Evolutionary conservation across 2,329 filamentous ascomycete genomes (phyloP), one percentile per base, ranked within the genome.

Genomic region (Calonectria ilicicola): DNA sequence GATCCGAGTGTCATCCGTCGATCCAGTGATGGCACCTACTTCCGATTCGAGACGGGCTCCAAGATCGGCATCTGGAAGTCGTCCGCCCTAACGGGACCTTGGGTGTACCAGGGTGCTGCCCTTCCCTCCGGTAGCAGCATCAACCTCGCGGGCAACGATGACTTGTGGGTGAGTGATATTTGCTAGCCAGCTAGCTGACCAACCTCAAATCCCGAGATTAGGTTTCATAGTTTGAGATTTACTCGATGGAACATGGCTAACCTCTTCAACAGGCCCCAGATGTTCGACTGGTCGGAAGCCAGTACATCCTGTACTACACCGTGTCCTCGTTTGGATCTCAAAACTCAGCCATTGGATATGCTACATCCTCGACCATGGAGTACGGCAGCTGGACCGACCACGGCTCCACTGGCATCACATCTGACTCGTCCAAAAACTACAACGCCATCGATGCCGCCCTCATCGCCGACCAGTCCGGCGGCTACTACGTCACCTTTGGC

Each of bases 231-330:
- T 19, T n/a, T 44, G 42, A 9, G 42, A n/a, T n/a, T 32, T 32
- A 3, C 8, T 44, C 42, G 19, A 44, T 44, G n/a, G 17, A 19
- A 49, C 19, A 17, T 29, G 23, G 27, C 65, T 47, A 3, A 63
- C 35, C 49, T 56, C 35, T 47, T 35, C 12, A 29, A 46, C 21
- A 74, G 73, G 73, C 73, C 19, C 73, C 73, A 3, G 73, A 74
- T 32, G 73, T 74, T n/a, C 70, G 70, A 38, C 83, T 89, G 19
- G 85, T 93, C n/a, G 89, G 88, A 73, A 84, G 83, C 67, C 85
- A 85, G 0, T 93, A 93, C 83, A 89, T 93, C 78, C 87, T 94
- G 21, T 93, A 92, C 86, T 93, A 93, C 82, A 85, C 88, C 2
- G 91, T 93, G 26, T 90, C 87, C 42, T 85, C 87, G 1, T 93